These are phyloP conservation scores for Penicillium chermesinum DNA, from an alignment of 495 filamentous ascomycete species.

Conservation along the genomic window DNA sequence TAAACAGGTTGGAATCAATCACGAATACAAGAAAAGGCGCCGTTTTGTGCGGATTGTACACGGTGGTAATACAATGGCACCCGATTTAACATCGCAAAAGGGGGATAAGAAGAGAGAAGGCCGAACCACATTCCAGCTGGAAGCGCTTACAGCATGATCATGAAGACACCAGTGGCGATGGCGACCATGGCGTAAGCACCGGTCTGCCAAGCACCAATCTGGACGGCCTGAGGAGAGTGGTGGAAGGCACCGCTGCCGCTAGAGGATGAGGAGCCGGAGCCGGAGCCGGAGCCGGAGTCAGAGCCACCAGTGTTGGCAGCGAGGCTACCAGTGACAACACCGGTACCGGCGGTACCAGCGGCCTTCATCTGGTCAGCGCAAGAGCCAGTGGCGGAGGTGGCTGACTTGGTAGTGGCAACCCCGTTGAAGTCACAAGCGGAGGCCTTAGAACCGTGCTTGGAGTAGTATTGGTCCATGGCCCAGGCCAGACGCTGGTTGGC, in stretches of 20 bases:
- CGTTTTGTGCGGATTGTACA: slow-evolving; percentile 8
- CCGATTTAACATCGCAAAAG: slow-evolving; percentile 1
- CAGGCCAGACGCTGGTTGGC: slow-evolving; percentile 71
- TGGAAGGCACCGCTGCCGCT: slow-evolving; percentile 39
- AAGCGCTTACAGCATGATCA: slow-evolving; percentile 65
- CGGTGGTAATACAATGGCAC: slow-evolving; percentile 6
- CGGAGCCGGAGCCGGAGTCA: slow-evolving; percentile 33
- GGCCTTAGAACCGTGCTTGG: slow-evolving; percentile 42
- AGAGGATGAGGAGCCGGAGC: slow-evolving; percentile 37
- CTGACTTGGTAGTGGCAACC: slow-evolving; percentile 46
- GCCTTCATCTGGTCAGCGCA: slow-evolving; percentile 56
- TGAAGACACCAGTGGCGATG: slow-evolving; percentile 61
- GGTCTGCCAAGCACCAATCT: slow-evolving; percentile 59
- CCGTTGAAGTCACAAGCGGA: slow-evolving; percentile 69
- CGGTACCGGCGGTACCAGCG: slow-evolving; percentile 58
- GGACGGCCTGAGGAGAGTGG: slow-evolving; percentile 48
- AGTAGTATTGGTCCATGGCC: slow-evolving; percentile 79
- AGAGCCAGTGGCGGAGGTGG: slow-evolving; percentile 39
- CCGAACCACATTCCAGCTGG: not conserved
- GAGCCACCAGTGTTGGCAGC: slow-evolving; percentile 33
- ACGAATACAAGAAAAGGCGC: slow-evolving; percentile 11
- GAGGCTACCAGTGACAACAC: slow-evolving; percentile 46
- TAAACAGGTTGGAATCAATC: slow-evolving; percentile 8
- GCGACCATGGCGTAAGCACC: slow-evolving; percentile 66
- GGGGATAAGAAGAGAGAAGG: slow-evolving; percentile 2